Evolutionary conservation across 139 green algal genomes (phyloP).

Genomic region (Chlorella ohadii): DNA sequence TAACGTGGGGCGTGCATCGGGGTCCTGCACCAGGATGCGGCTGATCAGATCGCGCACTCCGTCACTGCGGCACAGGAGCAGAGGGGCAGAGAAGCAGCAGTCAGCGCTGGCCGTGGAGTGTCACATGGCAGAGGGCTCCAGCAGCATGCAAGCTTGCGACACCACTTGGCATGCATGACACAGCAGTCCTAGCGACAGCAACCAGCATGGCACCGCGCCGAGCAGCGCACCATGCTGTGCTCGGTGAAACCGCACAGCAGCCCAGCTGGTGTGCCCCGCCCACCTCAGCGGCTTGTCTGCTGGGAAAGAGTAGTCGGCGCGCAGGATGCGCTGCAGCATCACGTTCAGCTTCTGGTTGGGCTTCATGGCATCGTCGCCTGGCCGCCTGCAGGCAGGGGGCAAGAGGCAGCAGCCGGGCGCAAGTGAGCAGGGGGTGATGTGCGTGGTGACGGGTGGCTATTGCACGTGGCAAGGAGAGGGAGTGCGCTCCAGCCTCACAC

Average conservation of each 20-base stretch:
- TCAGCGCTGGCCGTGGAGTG: background rate
- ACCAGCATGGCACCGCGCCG: too few species aligned
- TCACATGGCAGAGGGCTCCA: too few species aligned
- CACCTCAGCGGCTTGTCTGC: background rate
- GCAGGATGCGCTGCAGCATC: slow-evolving; percentile 41
- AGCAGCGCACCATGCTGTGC: too few species aligned
- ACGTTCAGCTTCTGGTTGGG: slow-evolving; percentile 72
- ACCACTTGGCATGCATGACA: too few species aligned
- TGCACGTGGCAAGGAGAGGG: too few species aligned
- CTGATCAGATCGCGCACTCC: background rate
- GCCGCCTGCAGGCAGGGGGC: slow-evolving; percentile 94
- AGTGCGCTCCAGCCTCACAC: too few species aligned
- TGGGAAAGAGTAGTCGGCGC: slow-evolving; percentile 38
- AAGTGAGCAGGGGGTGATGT: too few species aligned
- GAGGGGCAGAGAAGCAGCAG: background rate
- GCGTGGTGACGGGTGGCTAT: too few species aligned
- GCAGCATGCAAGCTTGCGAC: too few species aligned
- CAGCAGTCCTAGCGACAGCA: too few species aligned
- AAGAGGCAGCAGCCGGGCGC: slow-evolving; percentile 88
- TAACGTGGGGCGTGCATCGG: background rate
- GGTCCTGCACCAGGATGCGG: slow-evolving; percentile 66
- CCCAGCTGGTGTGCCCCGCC: background rate
- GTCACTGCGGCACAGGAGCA: background rate
- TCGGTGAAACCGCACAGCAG: too few species aligned
- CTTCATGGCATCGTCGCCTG: slow-evolving; percentile 64